These are phyloP conservation scores for Xanthoconium purpureum DNA, from an alignment of 768 basidiomycete genomes.

Conservation along the genomic window DNA sequence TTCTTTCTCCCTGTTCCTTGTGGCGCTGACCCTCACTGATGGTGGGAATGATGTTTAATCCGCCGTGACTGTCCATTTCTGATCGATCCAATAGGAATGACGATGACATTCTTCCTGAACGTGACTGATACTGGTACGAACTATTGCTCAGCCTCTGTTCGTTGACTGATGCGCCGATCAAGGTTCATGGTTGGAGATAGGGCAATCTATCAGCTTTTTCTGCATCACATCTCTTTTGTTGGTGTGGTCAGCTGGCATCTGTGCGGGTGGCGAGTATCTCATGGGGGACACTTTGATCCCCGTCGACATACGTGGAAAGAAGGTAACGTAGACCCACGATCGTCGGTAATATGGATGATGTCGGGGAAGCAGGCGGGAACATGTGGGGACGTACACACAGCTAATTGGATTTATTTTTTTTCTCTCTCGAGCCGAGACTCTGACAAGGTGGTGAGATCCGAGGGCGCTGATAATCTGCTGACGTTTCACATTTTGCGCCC, in stretches of 20 bases:
- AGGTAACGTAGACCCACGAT: conserved; percentile 24
- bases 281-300: conserved; percentile 43
- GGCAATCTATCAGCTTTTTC: conserved; percentile 86
- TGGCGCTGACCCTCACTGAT: conserved; percentile 59
- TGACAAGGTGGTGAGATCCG: conserved; percentile 1
- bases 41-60: conserved; percentile 7
- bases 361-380: neutral
- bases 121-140: conserved; percentile 72
- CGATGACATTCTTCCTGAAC: conserved; percentile 77
- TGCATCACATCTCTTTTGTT: conserved; percentile 77
- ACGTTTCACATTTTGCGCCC: neutral
- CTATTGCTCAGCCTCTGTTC: neutral
- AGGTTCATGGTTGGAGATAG: conserved; percentile 89
- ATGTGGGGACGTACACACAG: conserved; percentile 3
- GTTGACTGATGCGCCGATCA: conserved; percentile 7
- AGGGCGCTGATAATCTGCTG: neutral
- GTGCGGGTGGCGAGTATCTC: conserved; percentile 67
- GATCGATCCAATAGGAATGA: conserved; percentile 55
- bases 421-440: neutral
- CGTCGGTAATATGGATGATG: conserved; percentile 15
- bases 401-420: neutral
- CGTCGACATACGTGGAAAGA: conserved; percentile 15
- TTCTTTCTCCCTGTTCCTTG: conserved; percentile 76
- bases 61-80: neutral
- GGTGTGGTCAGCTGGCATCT: conserved; percentile 77